Conservation (phyloP, 108 stramenopile species). For the Aureococcus anophagefferens region DNA sequence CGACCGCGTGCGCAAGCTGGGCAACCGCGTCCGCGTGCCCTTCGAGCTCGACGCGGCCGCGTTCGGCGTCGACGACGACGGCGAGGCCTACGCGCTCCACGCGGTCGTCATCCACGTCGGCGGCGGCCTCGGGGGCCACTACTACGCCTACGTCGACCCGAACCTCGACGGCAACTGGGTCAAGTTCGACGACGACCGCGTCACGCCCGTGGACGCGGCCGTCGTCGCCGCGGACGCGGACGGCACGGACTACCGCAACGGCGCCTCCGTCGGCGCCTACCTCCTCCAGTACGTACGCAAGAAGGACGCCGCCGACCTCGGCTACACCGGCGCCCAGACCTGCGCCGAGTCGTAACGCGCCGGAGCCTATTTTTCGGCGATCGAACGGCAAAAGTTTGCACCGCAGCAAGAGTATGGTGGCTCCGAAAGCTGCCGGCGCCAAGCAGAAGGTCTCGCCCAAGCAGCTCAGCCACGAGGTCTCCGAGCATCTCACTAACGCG, state of each 20-base stretch:
- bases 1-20: constrained; percentile 17
- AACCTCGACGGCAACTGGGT: constrained; percentile 1
- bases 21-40: constrained; percentile 15
- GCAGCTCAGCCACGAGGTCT: no score
- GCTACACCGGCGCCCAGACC: no score
- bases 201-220: neutral
- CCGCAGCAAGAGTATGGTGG: no score
- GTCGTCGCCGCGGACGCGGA: neutral
- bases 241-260: neutral
- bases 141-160: constrained; percentile 45
- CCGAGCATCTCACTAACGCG: no score
- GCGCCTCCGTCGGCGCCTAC: neutral
- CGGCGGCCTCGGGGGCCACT: constrained; percentile 35
- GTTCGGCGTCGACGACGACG: neutral
- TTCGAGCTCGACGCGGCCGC: constrained; percentile 2
- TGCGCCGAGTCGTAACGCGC: no score
- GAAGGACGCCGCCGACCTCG: no score
- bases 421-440: no score
- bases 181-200: constrained; percentile 15
- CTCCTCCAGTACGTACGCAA: neutral
- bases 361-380: no score
- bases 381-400: no score
- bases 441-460: no score
- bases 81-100: constrained; percentile 35
- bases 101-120: constrained; percentile 41